Conservation (phyloP, 1,284 basidiomycete species). For the Puccinia novopanici region DNA sequence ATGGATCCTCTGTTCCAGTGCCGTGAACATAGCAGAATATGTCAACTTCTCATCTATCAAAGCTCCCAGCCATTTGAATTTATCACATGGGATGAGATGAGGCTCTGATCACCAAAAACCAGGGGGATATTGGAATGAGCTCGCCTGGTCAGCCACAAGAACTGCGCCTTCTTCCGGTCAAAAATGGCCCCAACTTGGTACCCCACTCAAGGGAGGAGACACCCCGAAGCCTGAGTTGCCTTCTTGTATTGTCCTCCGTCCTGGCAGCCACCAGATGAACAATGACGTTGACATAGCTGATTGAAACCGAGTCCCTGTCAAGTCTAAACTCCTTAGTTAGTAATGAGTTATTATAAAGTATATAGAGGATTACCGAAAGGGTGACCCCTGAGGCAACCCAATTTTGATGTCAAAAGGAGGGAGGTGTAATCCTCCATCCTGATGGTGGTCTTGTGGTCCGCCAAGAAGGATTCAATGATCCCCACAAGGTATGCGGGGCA, state of each 20-base stretch:
- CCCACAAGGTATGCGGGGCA: background rate
- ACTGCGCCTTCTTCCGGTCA: too few relatives aligned
- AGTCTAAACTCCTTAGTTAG: background rate
- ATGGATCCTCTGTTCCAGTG: background rate
- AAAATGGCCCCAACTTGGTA: background rate
- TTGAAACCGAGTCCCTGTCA: background rate
- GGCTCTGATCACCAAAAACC: background rate
- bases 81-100: background rate
- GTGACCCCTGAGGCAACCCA: conserved; percentile 24
- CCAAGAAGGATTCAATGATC: background rate
- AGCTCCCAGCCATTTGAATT: too few relatives aligned
- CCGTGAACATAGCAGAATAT: background rate
- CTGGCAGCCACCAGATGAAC: conserved; percentile 11
- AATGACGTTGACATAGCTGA: conserved; percentile 8
- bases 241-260: too few relatives aligned
- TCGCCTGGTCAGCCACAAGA: background rate
- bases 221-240: background rate
- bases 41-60: background rate
- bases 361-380: conserved; percentile 17
- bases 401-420: background rate
- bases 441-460: background rate
- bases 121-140: too few relatives aligned
- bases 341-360: conserved; percentile 19
- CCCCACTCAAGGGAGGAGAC: background rate
- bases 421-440: conserved; percentile 1